Evolutionary conservation across 2,329 filamentous ascomycete species (phyloP), one percentile per base, ranked within the genome.

Genomic region (Aspergillus eucalypticola): DNA sequence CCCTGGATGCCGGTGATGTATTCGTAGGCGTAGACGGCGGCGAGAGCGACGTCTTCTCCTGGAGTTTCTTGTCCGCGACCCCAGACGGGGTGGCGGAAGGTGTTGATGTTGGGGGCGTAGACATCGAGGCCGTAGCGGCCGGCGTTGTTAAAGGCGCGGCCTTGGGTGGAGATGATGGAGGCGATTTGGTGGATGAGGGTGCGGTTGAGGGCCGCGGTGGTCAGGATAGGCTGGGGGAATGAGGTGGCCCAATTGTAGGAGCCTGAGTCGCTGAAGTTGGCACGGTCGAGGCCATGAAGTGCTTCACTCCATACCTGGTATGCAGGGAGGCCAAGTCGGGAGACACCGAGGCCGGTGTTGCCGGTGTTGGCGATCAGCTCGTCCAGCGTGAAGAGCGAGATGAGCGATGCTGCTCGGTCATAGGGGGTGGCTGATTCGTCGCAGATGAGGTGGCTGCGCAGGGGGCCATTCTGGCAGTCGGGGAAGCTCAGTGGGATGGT

Each of bases 91-190:
- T 88, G 86, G 39, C 82, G 82, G 75, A 84, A 89, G 0, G 84
- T 81, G 66, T 89, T 89, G 71, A 90, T 86, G 67, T 89, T 89
- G 0, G 88, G 88, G 0, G 88, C 87, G 54, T 73, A 75, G 11
- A 67, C 68, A 48, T 74, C 69, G 7, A 75, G 58, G 2, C 73
- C 71, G 48, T 66, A 82, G 11, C 80, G 76, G 3, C 83, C 84
- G 7, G 71, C 81, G 65, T 90, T 90, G 67, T 79, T 86, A 69
- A 88, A 90, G 0, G 88, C 87, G 41, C 88, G 79, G 0, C 85
- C 86, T 69, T 90, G 87, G 0, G 83, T 88, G 5, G 77, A 78
- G 32, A 78, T 71, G 3, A 86, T 80, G 2, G 72, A 78, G 2
- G 82, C 87, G 3, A 90, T 82, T 5, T 81, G 75, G 19, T 80